Percentiles rank a stretch among this genome's conserved stretches.
These are phyloP conservation scores for Kwoniella botswanensis DNA, from an alignment of 768 basidiomycete genomes.

Conservation along the genomic window DNA sequence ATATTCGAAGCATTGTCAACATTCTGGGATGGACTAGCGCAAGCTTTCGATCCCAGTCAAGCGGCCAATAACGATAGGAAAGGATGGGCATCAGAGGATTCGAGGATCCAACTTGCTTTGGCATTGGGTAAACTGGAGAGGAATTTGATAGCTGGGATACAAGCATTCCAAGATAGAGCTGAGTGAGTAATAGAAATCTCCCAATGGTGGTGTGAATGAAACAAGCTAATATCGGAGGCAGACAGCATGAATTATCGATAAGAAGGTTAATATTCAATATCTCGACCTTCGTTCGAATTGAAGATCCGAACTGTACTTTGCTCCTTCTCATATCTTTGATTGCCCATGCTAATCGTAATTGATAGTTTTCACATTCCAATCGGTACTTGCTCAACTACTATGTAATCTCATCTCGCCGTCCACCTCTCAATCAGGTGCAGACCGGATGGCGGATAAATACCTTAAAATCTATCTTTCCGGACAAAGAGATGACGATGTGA, in stretches of 20 bases:
- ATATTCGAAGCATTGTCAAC: constrained; percentile 24
- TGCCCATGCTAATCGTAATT: constrained; percentile 7
- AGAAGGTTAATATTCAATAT: constrained; percentile 72
- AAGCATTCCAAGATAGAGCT: constrained; percentile 71
- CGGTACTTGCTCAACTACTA: constrained; percentile 75
- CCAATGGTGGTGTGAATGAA: constrained; percentile 15
- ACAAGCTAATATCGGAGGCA: neutral
- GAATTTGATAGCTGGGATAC: constrained; percentile 78
- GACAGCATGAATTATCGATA: constrained; percentile 69
- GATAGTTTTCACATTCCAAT: constrained; percentile 69
- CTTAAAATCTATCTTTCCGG: constrained; percentile 68
- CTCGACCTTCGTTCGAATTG: constrained; percentile 74
- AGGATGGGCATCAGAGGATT: constrained; percentile 26
- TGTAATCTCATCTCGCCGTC: constrained; percentile 84
- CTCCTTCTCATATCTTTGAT: neutral
- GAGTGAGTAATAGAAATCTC: constrained; percentile 64
- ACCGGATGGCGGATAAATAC: constrained; percentile 68
- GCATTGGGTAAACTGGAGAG: constrained; percentile 75
- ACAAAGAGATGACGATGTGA: constrained; percentile 67
- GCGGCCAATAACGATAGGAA: neutral
- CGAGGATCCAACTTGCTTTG: constrained; percentile 33
- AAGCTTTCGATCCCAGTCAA: constrained; percentile 18
- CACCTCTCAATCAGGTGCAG: constrained; percentile 62
- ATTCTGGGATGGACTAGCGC: constrained; percentile 26
- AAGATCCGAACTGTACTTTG: constrained; percentile 66